Evolutionary conservation across 768 basidiomycete genomes (phyloP).

Genomic region (Lactifluus subvellereus): DNA sequence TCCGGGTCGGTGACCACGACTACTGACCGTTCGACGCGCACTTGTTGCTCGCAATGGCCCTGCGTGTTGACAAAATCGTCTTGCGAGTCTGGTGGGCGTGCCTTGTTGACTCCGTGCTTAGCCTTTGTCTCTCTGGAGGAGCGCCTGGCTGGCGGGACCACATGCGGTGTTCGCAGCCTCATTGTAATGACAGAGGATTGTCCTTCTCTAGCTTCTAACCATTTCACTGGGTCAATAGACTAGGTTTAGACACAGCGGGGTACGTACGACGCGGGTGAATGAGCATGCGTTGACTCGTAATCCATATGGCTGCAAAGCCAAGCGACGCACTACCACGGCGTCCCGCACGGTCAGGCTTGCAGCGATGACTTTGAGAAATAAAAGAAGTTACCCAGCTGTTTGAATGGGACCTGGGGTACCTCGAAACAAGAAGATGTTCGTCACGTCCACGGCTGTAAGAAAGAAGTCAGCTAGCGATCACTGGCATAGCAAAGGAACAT

Average conservation of each 20-base stretch:
- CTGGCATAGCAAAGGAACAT: neutral
- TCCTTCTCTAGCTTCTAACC: neutral
- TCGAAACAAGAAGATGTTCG: conserved; percentile 29
- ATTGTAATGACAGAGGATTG: neutral
- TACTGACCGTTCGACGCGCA: neutral
- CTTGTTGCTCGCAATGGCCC: neutral
- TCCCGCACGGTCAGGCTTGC: neutral
- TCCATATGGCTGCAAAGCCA: conserved; percentile 33
- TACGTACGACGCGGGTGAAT: conserved; percentile 32
- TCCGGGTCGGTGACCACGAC: neutral
- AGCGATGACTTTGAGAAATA: neutral
- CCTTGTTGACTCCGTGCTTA: neutral
- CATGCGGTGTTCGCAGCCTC: neutral
- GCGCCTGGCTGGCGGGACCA: neutral
- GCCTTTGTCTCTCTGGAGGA: neutral
- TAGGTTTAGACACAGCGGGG: neutral
- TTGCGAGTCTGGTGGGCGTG: neutral
- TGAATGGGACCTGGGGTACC: conserved; percentile 21
- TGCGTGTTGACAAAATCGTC: neutral
- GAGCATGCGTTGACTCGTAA: conserved; percentile 34
- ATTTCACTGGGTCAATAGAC: neutral
- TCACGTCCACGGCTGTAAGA: conserved; percentile 1
- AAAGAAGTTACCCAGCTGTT: conserved; percentile 14
- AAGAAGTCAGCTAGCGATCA: neutral
- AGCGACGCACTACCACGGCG: conserved; percentile 27